phyloP scores from a whole-genome alignment of 441 rosid species.

The Eutrema salsugineum region DNA sequence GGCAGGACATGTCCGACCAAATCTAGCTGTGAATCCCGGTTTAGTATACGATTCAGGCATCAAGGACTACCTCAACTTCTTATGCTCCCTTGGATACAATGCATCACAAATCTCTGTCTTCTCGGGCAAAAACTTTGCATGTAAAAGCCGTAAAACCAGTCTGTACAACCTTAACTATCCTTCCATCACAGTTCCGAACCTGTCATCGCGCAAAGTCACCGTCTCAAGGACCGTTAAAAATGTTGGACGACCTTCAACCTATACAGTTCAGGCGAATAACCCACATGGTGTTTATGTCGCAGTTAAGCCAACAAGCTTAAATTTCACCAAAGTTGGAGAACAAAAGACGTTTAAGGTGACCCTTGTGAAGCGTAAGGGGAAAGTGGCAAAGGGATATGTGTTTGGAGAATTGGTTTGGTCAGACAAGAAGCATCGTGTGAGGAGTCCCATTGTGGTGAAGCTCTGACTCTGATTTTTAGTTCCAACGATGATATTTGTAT shows the following conservation, averaged over 20 bases:
- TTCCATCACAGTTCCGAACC: too few species aligned
- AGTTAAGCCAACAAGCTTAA: conserved; percentile 44
- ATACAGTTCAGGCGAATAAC: conserved; percentile 23
- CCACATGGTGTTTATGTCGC: conserved; percentile 39
- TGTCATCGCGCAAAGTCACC: too few species aligned
- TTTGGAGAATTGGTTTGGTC: conserved; percentile 73
- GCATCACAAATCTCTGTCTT: conserved; percentile 37
- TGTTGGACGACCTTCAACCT: conserved; percentile 50
- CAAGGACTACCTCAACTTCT: conserved; percentile 46
- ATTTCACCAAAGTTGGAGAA: conserved; percentile 44
- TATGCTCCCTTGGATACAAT: conserved; percentile 49
- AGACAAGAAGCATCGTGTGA: conserved; percentile 43
- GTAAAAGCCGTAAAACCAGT: conserved; percentile 29
- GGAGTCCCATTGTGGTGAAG: conserved; percentile 52
- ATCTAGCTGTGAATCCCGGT: conserved; percentile 51
- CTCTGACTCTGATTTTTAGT: conserved; percentile 9
- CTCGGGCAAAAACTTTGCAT: conserved; percentile 31
- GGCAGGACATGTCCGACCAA: conserved; percentile 61
- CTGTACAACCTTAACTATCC: conserved; percentile 16
- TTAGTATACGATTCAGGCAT: conserved; percentile 43
- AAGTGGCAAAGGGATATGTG: conserved; percentile 35
- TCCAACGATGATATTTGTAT: neutral
- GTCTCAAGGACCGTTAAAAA: conserved; percentile 38
- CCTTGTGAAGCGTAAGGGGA: conserved; percentile 20
- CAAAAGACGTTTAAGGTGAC: conserved; percentile 48